Evolutionary conservation across 2,329 filamentous ascomycete species (phyloP).

Genomic region (Cladophialophora bantiana): DNA sequence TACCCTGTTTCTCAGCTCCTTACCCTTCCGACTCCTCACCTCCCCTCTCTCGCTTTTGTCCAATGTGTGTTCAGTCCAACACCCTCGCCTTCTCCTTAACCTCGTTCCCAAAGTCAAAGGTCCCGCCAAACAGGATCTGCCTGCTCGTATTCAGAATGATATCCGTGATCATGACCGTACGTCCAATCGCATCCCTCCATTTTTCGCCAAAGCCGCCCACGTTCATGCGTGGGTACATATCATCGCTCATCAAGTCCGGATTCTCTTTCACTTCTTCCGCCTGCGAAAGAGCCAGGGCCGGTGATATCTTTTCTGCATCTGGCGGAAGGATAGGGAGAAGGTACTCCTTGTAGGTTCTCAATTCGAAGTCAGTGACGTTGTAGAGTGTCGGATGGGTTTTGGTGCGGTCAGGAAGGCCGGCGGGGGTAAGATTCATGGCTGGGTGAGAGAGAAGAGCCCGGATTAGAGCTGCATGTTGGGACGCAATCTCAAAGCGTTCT

Average conservation of each 20-base stretch:
- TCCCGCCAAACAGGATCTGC: slow-evolving; percentile 26
- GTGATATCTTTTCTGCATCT: slow-evolving; percentile 21
- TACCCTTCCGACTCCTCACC: background rate
- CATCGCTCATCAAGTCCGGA: slow-evolving; percentile 20
- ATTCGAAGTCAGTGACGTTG: slow-evolving; percentile 27
- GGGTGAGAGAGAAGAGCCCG: slow-evolving; percentile 27
- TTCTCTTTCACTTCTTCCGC: slow-evolving; percentile 19
- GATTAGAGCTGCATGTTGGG: slow-evolving; percentile 27
- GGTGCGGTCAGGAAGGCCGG: slow-evolving; percentile 17
- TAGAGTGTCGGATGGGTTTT: slow-evolving; percentile 27
- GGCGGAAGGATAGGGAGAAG: slow-evolving; percentile 26
- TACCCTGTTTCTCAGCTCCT: no score
- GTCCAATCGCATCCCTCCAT: slow-evolving; percentile 22
- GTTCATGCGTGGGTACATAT: slow-evolving; percentile 28
- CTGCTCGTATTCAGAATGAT: slow-evolving; percentile 20
- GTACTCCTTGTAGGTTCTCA: slow-evolving; percentile 27
- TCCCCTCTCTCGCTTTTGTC: background rate
- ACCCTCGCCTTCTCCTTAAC: slow-evolving; percentile 28
- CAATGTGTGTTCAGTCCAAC: background rate
- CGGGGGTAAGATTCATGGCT: background rate
- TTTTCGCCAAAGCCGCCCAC: slow-evolving; percentile 23
- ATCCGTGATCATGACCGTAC: slow-evolving; percentile 23
- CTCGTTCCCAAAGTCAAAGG: slow-evolving; percentile 27
- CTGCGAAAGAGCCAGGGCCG: slow-evolving; percentile 10
- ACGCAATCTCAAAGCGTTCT: slow-evolving; percentile 26